phyloP scores from a whole-genome alignment of 2,329 filamentous ascomycete genomes.

The Cadophora sp. region DNA sequence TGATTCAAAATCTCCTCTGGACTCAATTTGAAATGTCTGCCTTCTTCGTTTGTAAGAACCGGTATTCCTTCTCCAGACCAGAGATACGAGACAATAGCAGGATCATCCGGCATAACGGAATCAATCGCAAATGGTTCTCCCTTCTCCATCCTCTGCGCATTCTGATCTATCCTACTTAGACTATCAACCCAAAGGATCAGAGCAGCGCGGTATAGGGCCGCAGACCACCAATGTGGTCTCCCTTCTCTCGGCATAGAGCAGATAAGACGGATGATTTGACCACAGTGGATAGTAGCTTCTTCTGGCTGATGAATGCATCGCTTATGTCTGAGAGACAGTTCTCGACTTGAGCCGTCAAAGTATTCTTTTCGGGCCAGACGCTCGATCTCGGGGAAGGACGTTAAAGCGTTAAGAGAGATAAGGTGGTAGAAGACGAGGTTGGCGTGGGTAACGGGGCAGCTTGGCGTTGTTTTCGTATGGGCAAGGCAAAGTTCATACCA shows the following conservation, averaged over 20 bases:
- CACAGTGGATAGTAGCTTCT: slow-evolving; percentile 71
- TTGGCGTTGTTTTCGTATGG: slow-evolving; percentile 60
- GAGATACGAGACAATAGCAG: slow-evolving; percentile 56
- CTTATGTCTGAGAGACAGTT: slow-evolving; percentile 61
- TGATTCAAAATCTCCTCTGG: slow-evolving; percentile 56
- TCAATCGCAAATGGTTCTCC: slow-evolving; percentile 56
- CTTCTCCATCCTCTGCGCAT: slow-evolving; percentile 41
- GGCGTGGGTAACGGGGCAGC: slow-evolving; percentile 65
- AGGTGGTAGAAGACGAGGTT: slow-evolving; percentile 75
- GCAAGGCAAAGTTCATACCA: slow-evolving; percentile 71
- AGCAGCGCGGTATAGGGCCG: slow-evolving; percentile 70
- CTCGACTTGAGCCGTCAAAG: slow-evolving; percentile 58
- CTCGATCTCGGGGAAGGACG: slow-evolving; percentile 72
- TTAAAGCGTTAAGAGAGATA: slow-evolving; percentile 71
- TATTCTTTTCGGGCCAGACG: slow-evolving; percentile 68
- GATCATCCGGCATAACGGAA: slow-evolving; percentile 56
- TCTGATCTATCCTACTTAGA: slow-evolving; percentile 56
- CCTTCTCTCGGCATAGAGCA: slow-evolving; percentile 64
- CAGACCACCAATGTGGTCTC: slow-evolving; percentile 75
- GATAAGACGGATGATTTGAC: slow-evolving; percentile 69
- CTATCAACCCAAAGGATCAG: slow-evolving; percentile 69
- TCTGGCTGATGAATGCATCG: slow-evolving; percentile 68
- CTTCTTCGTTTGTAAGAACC: slow-evolving; percentile 57
- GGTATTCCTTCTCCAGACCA: slow-evolving; percentile 60
- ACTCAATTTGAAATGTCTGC: slow-evolving; percentile 46